A percentile compares a stretch with the other conserved stretches of the same genome.
Evolutionary conservation across 257 asterid species (phyloP).

Genomic region (Solanum bukasovii): DNA sequence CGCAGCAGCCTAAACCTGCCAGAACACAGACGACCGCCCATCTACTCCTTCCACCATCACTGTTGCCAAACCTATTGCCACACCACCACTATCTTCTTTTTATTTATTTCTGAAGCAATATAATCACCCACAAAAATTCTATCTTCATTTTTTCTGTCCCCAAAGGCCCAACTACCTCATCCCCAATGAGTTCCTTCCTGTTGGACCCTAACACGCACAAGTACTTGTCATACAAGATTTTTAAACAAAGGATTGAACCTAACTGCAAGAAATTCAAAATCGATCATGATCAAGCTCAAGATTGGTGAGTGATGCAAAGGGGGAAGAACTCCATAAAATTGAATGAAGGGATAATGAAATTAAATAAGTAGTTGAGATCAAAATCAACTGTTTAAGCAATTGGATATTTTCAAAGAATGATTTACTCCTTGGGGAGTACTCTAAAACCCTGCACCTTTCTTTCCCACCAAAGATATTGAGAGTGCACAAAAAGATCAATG

Average conservation of each 20-base stretch:
- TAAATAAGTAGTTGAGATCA: background rate
- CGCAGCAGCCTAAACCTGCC: too few species aligned
- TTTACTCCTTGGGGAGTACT: background rate
- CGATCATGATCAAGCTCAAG: background rate
- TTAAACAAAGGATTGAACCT: background rate
- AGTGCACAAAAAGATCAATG: background rate
- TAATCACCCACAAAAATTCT: background rate
- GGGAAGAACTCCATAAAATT: background rate
- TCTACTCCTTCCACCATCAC: background rate
- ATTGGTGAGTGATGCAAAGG: background rate
- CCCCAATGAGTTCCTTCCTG: background rate
- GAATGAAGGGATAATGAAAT: background rate
- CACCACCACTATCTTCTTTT: background rate
- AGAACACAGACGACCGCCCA: background rate
- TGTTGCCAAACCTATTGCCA: background rate
- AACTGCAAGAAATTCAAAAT: background rate
- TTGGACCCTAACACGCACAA: background rate
- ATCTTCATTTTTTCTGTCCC: background rate
- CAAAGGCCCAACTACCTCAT: background rate
- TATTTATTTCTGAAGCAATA: background rate
- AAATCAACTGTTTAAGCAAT: background rate
- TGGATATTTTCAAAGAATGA: background rate
- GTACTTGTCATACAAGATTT: background rate
- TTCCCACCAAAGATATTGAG: background rate
- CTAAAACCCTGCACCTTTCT: background rate